A percentile compares a stretch with the other conserved stretches of the same genome.
These are phyloP conservation scores for Auricularia cornea DNA, from an alignment of 768 basidiomycete species.

Conservation along the genomic window DNA sequence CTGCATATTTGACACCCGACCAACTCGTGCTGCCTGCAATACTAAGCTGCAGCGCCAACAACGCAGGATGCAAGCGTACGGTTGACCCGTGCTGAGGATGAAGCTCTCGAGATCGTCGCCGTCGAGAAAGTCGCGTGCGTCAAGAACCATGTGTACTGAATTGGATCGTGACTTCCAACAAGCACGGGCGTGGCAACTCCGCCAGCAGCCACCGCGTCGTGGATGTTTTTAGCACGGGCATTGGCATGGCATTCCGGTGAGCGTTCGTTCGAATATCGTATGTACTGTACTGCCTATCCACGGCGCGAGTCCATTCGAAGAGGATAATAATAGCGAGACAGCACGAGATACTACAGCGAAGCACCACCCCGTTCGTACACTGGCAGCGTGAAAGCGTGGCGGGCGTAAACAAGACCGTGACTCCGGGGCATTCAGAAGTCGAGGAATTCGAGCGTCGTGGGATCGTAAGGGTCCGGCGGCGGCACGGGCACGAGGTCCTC, in stretches of 20 bases:
- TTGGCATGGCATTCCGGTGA: no score
- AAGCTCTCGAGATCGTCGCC: background rate
- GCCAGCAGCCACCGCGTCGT: no score
- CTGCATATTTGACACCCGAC: conserved; percentile 46
- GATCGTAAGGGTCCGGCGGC: conserved; percentile 1
- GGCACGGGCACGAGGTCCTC: background rate
- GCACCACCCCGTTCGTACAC: no score
- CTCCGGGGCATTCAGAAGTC: background rate
- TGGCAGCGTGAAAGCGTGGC: no score
- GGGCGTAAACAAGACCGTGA: no score
- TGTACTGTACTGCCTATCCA: no score
- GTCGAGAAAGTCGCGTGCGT: background rate
- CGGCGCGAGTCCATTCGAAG: no score
- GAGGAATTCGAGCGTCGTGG: background rate
- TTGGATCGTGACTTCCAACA: background rate
- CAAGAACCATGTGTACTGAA: background rate
- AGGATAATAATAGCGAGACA: no score
- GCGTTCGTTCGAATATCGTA: no score
- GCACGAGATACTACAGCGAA: no score
- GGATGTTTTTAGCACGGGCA: no score
- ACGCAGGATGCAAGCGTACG: background rate
- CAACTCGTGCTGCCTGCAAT: background rate
- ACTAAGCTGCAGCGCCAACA: background rate
- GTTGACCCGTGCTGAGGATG: background rate
- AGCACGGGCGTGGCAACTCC: background rate